phyloP scores from a whole-genome alignment of 805 yeast genomes.

The Myxozyma sirexii region DNA sequence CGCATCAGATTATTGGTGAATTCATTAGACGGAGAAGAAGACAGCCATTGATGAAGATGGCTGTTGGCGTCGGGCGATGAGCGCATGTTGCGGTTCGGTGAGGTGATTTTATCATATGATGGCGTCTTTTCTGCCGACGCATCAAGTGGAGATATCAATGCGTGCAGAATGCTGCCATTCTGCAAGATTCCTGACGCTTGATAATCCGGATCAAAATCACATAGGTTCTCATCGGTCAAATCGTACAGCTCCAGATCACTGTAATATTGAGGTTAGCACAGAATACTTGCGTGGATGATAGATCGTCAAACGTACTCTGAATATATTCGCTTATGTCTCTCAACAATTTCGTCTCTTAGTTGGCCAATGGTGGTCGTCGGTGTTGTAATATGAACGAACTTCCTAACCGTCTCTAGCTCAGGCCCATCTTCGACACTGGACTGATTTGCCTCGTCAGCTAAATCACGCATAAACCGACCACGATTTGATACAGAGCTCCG shows the following conservation, averaged over 20 bases:
- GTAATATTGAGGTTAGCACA: background rate
- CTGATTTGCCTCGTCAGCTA: background rate
- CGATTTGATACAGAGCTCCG: background rate
- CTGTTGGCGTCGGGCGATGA: background rate
- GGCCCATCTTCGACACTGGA: background rate
- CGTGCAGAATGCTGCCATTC: constrained; percentile 12
- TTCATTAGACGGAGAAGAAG: background rate
- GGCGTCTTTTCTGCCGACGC: background rate
- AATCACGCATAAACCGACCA: background rate
- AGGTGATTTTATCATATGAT: no score
- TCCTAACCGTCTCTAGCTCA: background rate
- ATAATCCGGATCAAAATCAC: constrained; percentile 25
- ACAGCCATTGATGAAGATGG: background rate
- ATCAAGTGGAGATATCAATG: background rate
- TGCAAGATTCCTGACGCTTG: constrained; percentile 4
- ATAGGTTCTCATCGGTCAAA: constrained; percentile 14
- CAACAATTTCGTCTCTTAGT: constrained; percentile 17
- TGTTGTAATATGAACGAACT: constrained; percentile 21
- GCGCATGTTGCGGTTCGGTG: background rate
- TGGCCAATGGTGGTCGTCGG: constrained; percentile 7
- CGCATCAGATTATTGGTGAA: background rate
- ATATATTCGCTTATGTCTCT: constrained; percentile 19
- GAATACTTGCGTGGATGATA: background rate
- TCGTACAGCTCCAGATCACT: constrained; percentile 4
- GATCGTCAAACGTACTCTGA: constrained; percentile 6